Conservation (phyloP, 129 eudicot species). For the Helianthus tuberosus region DNA sequence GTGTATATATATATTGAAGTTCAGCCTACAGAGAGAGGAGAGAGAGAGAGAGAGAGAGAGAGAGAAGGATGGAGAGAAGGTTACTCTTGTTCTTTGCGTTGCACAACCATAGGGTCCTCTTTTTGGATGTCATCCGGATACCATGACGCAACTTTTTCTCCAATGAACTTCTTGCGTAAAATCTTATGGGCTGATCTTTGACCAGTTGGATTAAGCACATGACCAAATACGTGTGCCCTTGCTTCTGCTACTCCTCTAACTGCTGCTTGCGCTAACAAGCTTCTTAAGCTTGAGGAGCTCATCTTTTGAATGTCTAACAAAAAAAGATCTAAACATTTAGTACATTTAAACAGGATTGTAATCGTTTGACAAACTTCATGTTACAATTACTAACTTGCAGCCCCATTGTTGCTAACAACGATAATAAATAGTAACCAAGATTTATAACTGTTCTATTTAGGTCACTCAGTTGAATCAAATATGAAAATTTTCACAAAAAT, state of each 20-base stretch:
- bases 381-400: neutral
- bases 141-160: conserved; percentile 83
- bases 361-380: conserved; percentile 6
- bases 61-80: conserved; percentile 21
- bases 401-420: neutral
- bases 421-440: neutral
- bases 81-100: conserved; percentile 72
- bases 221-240: conserved; percentile 86
- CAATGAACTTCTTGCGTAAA: conserved; percentile 85
- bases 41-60: conserved; percentile 24
- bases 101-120: conserved; percentile 74
- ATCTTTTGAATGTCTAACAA: conserved; percentile 33
- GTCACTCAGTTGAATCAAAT: neutral
- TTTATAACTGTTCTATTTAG: neutral
- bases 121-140: conserved; percentile 72
- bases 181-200: conserved; percentile 83
- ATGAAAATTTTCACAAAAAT: neutral
- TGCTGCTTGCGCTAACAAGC: conserved; percentile 59
- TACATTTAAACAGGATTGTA: neutral
- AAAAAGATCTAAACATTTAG: conserved; percentile 15
- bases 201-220: conserved; percentile 83
- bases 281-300: conserved; percentile 63
- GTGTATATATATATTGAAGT: neutral
- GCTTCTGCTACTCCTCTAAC: conserved; percentile 73
- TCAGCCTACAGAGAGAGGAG: neutral